These are phyloP conservation scores for Huntiella abstrusa DNA, from an alignment of 2,329 filamentous ascomycete species.

Conservation along the genomic window DNA sequence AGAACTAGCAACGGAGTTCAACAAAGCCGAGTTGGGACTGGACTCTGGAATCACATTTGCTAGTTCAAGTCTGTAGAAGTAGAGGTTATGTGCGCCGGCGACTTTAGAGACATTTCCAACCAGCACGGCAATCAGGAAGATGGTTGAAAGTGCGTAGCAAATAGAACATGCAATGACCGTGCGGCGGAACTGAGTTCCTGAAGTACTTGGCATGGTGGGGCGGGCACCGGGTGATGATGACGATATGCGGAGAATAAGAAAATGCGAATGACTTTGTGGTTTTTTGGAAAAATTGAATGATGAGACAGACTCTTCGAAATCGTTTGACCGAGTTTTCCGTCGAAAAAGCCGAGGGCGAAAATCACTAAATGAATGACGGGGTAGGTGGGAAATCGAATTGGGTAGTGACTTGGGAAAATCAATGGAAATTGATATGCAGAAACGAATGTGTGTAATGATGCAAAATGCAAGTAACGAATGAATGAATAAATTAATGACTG, in stretches of 20 bases:
- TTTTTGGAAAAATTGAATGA: not conserved
- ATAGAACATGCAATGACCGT: conserved; percentile 47
- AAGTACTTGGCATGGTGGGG: conserved; percentile 8
- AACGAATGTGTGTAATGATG: too few species aligned
- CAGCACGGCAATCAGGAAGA: conserved; percentile 64
- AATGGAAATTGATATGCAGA: too few species aligned
- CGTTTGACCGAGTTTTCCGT: not conserved
- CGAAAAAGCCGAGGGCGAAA: not conserved
- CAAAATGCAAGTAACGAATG: too few species aligned
- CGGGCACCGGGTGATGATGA: not conserved
- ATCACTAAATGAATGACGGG: not conserved
- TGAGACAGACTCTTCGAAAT: not conserved
- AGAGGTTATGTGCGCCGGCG: conserved; percentile 47
- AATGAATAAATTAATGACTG: too few species aligned
- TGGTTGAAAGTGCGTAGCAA: conserved; percentile 53
- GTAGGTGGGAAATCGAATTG: too few species aligned
- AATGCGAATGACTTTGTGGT: not conserved
- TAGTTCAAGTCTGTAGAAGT: conserved; percentile 71
- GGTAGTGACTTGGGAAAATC: too few species aligned
- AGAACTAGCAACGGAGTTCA: conserved; percentile 74
- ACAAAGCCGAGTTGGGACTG: conserved; percentile 51
- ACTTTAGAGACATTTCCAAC: conserved; percentile 54
- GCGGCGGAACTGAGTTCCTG: conserved; percentile 23
- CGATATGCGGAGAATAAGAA: not conserved
- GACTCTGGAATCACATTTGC: conserved; percentile 60